Evolutionary conservation across 371 early-diverging fungal genomes (phyloP), one percentile per base, ranked within the genome.

Genomic region (Mucor racemosus): DNA sequence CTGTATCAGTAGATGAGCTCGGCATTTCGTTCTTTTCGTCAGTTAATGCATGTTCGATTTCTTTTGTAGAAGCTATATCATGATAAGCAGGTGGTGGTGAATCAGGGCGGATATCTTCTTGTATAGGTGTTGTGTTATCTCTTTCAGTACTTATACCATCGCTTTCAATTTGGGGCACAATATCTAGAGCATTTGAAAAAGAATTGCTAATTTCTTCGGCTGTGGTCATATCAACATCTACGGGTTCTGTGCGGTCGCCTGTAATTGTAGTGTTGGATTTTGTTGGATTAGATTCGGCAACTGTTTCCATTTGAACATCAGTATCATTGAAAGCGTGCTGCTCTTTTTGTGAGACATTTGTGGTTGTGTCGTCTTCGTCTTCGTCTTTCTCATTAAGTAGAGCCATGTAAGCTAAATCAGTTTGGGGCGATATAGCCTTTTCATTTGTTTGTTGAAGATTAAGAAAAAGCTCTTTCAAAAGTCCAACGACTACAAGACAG

Each of bases 371-470:
- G 15, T 40, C 31, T 15, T 69, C 67, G 0, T 64, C n/a, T n/a
- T n/a, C 64, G 6, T 76, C 77, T 57, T 72, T 80, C 41, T 78
- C 78, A 48, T 79, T 84, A 17, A 81, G 64, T 14, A 86, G 67
- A 1, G 86, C 86, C 83, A 86, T 79, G 40, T 78, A 82, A 7
- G 86, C 86, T 26, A 86, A 68, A 10, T 82, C 81, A 31, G 74
- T 73, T 56, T 77, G 76, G 7, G 86, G 86, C 5, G 82, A 76
- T 19, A 86, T 82, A 1, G 84, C 81, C 42, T 59, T 71, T 34
- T 79, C 68, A 11, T 66, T 26, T 1, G 80, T 74, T 35, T 76
- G 67, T 33, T 70, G 75, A 8, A 86, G 68, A 14, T 79, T 65
- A 7, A 72, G 39, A 66, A 86, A 86, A 21, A 86, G 58, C 33